Conservation (phyloP, 495 filamentous ascomycete genomes). For the Penicillium mononematosum region DNA sequence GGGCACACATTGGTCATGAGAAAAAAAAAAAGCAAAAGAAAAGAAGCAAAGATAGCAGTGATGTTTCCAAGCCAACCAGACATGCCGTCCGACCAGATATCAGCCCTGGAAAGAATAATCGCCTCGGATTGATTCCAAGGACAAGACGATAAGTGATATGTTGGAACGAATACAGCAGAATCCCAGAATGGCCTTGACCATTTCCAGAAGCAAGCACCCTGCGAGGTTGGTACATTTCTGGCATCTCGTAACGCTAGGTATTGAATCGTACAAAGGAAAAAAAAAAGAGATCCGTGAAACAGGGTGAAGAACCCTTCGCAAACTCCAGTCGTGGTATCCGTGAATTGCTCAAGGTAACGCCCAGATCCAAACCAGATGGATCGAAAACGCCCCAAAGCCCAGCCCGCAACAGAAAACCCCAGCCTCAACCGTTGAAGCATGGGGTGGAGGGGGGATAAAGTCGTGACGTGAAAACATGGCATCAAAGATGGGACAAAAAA, state of each 20-base stretch:
- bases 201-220: constrained; percentile 16
- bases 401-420: constrained; percentile 22
- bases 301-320: constrained; percentile 20
- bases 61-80: constrained; percentile 6
- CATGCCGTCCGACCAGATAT: constrained; percentile 8
- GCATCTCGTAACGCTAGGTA: constrained; percentile 30
- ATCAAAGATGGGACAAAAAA: constrained; percentile 23
- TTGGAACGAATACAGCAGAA: constrained; percentile 20
- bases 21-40: background rate
- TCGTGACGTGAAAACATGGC: constrained; percentile 27
- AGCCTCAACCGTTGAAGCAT: constrained; percentile 26
- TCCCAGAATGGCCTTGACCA: constrained; percentile 16
- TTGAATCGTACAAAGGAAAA: constrained; percentile 28
- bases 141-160: background rate
- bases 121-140: background rate
- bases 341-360: constrained; percentile 3
- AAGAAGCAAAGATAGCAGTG: constrained; percentile 15
- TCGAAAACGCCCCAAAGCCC: constrained; percentile 17
- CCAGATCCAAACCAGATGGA: constrained; percentile 10
- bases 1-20: constrained; percentile 8
- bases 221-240: constrained; percentile 26
- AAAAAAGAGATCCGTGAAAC: constrained; percentile 27
- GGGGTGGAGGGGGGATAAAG: constrained; percentile 27
- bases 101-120: background rate
- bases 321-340: constrained; percentile 28